Base-by-base conservation (phyloP, 2,329 filamentous ascomycete genomes). In the Fusarium foetens region DNA sequence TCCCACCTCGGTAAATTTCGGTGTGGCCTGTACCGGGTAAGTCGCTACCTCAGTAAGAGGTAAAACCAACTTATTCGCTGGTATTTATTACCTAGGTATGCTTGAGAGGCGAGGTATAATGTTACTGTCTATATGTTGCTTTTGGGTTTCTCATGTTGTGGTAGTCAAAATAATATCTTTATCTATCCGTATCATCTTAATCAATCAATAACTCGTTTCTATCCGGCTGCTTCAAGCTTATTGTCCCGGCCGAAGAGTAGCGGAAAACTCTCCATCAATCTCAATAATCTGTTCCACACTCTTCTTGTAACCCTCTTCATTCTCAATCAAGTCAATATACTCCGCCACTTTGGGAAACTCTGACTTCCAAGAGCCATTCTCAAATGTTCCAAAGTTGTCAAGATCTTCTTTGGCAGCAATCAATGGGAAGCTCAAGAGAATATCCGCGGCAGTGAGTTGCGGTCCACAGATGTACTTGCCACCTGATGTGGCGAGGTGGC, bases 341-440 rank as follows among this genome's bases (percentile, higher is more conserved):
- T 82, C 84, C 25, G 80, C 83, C 6, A 87, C 72, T 72, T 81
- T 83, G 11, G 87, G 87, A 63, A 81, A 84, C 53, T 80, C 75
- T 8, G 71, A 72, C 66, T 77, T 77, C 72, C 84, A 84, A 13
- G 79, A 80, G 4, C 81, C 83, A 8, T 76, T 80, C 60, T 84
- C 79, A 79, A 83, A 88, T 31, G 72, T 75, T 12, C 83, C 84
- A 66, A 86, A 80, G 1, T 75, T 73, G 33, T 83, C 79, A 45
- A 86, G 79, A 58, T 79, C 79, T 19, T 78, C 74, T 71, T 82
- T 81, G 39, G 81, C 81, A 14, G 82, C 82, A 54, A 89, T 82
- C 61, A 89, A 79, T 19, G 83, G 84, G 79, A 86, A 89, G 78
- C 86, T 87, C 73, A 89, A 79, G 58, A 89, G 78, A 63, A 89